Base-by-base conservation (phyloP, 2,329 filamentous ascomycete genomes). In the Botrytis fragariae region DNA sequence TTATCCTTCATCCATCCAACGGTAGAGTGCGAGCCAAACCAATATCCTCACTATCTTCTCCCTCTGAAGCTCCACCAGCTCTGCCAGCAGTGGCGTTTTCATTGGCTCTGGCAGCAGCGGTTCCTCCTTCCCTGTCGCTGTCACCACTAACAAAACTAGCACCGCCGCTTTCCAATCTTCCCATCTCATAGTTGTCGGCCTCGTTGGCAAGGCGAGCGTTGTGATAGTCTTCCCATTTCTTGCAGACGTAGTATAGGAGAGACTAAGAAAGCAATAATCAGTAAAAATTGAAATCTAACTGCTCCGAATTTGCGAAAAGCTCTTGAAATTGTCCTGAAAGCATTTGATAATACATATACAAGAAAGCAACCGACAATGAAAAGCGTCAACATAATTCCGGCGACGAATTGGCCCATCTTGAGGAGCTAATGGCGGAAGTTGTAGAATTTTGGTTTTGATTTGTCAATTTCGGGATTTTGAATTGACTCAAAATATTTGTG, bases 121-220 rank as follows among this genome's bases (percentile, higher is more conserved):
- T 18, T 29, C 6, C n/a, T 57, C n/a, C n/a, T 57, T 9, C 51
- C 14, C 14, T 29, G 6, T 57, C 14, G 51, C 61, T 4, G 3
- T n/a, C 62, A 45, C 9, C 42, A 32, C 18, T 5, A n/a, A 7
- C 48, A n/a, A n/a, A 54, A 3, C 25, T n/a, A 22, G 9, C 62
- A 45, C 25, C 29, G 16, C 51, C 2, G 7, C 6, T 29, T 16
- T 29, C 51, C 16, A 0, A 18, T 29, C 51, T 29, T 57, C n/a
- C n/a, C n/a, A 57, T 29, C 51, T 57, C 51, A 9, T 29, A 57
- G n/a, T 57, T 4, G 3, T 29, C 0, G n/a, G 1, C n/a, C n/a
- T 57, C n/a, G 1, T 1, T 0, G 51, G n/a, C 16, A 18, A 57
- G n/a, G 0, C 5, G n/a, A 29, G 29, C n/a, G n/a, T 57, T 7